Base-by-base conservation (phyloP, 345 rosid species). In the Salix exigua region DNA sequence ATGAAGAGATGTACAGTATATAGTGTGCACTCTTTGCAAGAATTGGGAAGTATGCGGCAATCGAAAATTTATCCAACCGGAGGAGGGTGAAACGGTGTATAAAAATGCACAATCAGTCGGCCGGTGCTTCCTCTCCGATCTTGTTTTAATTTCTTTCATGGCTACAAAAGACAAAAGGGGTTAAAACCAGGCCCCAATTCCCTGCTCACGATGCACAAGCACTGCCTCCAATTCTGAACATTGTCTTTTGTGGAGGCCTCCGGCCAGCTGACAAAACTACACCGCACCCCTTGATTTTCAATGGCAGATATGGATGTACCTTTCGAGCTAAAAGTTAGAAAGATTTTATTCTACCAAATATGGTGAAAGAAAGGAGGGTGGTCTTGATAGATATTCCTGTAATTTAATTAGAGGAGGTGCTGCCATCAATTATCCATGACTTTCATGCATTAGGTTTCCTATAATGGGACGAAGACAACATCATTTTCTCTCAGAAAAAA, bases 401-500 rank as follows among this genome's bases (percentile, higher is more conserved):
- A n/a, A n/a, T n/a, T n/a, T n/a, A n/a, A 7, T 55, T 30, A 31
- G 7, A 40, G 69, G 69, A 60, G 66, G 37, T 46, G 65, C 19
- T 71, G 18, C 18, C 51, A 55, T 48, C 44, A 60, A 55, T 55
- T 73, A 66, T 11, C 40, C 60, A 78, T 70, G 79, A 82, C 55
- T 77, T 74, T 70, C 74, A 74, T 67, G 77, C 31, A 37, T 44
- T 55, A 23, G 30, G 31, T 18, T 26, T 33, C 6, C 12, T 55
- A 21, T 69, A 7, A 10, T 33, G 71, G 80, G 63, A 73, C 25
- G 83, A 76, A 76, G 90, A 85, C 90, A 83, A 25, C 87, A 87
- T 87, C 84, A 87, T 87, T 72, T 71, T 78, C 69, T 73, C 21
- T 2, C 42, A 55, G 75, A 78, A 87, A 72, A 70, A 40, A 18